phyloP scores from a whole-genome alignment of 2,329 filamentous ascomycete species.

The Fusarium caatingaense region DNA sequence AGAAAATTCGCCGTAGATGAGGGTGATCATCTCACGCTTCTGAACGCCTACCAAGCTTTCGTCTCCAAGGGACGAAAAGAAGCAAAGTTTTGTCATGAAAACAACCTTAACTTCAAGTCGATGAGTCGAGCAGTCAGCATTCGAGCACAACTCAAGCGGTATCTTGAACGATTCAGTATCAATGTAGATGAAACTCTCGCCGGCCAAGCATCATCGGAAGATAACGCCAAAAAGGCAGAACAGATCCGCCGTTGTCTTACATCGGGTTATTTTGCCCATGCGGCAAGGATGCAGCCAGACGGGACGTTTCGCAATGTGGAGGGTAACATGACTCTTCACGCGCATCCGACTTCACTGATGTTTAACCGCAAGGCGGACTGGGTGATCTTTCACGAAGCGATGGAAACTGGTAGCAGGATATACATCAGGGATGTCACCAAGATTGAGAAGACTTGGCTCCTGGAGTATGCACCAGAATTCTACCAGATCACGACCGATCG shows the following conservation, averaged over 20 bases:
- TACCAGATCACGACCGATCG: constrained; percentile 69
- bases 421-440: constrained; percentile 94
- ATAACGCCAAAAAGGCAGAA: constrained; percentile 64
- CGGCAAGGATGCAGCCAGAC: constrained; percentile 92
- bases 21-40: constrained; percentile 90
- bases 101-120: constrained; percentile 87
- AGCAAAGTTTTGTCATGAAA: constrained; percentile 85
- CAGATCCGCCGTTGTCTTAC: constrained; percentile 87
- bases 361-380: constrained; percentile 97
- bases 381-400: constrained; percentile 94
- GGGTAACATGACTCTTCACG: constrained; percentile 80
- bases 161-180: constrained; percentile 87
- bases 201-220: constrained; percentile 47
- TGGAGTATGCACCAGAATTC: constrained; percentile 88
- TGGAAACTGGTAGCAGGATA: constrained; percentile 88
- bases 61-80: constrained; percentile 85
- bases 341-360: constrained; percentile 92
- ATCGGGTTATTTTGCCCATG: constrained; percentile 91
- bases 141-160: constrained; percentile 84
- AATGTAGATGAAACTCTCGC: constrained; percentile 72
- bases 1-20: constrained; percentile 91
- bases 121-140: constrained; percentile 87
- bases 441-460: constrained; percentile 91
- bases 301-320: constrained; percentile 90
- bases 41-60: constrained; percentile 95